Conservation (phyloP, 768 basidiomycete genomes). For the Tulasnella sp. region DNA sequence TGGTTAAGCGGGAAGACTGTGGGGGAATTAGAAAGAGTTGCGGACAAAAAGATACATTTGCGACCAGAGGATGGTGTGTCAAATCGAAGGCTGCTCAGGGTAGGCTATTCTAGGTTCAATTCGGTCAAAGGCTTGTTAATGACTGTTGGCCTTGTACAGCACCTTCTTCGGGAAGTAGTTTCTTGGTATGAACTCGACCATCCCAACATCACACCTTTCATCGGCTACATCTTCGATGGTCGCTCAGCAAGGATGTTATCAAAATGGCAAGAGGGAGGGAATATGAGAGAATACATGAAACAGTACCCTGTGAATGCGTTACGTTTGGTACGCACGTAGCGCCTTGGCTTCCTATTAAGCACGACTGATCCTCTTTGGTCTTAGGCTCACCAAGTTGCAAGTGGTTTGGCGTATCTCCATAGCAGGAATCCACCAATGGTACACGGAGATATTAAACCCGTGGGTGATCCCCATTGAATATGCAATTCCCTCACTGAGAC, state of each 20-base stretch:
- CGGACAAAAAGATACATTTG: not conserved
- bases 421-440: not conserved
- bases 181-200: not conserved
- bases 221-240: not conserved
- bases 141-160: not conserved
- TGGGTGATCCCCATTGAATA: not conserved
- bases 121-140: not conserved
- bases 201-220: not conserved
- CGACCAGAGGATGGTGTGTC: not conserved
- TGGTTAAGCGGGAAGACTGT: not conserved
- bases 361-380: not conserved
- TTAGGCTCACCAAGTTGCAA: not conserved
- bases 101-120: not conserved
- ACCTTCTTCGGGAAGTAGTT: not conserved
- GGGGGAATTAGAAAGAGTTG: not conserved
- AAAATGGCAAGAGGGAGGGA: not conserved
- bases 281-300: not conserved
- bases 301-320: not conserved
- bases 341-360: too few relatives aligned
- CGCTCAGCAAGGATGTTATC: not conserved
- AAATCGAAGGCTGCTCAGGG: not conserved
- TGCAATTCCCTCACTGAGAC: not conserved
- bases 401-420: conserved; percentile 1
- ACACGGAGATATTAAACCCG: conserved; percentile 6
- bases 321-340: not conserved